A percentile compares a stretch with the other conserved stretches of the same genome.
Evolutionary conservation across 1,284 basidiomycete genomes (phyloP).

Genomic region (Rhodotorula sp.): DNA sequence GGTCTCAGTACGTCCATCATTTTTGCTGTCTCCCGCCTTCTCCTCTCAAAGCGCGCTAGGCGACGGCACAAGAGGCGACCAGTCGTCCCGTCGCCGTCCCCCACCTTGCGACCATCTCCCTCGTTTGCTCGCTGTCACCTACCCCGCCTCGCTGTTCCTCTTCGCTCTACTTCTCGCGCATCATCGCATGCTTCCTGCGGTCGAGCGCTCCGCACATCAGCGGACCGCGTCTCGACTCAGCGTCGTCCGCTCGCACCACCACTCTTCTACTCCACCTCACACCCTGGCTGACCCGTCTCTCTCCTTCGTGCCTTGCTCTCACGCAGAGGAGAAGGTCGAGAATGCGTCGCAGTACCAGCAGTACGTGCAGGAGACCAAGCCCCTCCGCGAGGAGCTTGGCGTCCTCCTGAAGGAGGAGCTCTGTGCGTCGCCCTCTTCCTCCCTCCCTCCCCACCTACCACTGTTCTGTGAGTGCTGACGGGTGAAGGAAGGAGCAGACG

Average conservation of each 20-base stretch:
- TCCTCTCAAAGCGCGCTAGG: too few relatives aligned
- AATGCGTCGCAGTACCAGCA: constrained; percentile 83
- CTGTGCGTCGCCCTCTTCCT: constrained; percentile 41
- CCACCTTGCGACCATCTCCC: too few relatives aligned
- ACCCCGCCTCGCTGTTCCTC: too few relatives aligned
- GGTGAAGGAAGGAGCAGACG: constrained; percentile 16
- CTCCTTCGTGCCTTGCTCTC: too few relatives aligned
- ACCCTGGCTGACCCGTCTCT: background rate
- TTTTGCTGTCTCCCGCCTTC: too few relatives aligned
- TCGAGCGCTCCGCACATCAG: too few relatives aligned
- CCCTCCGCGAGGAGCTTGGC: constrained; percentile 79
- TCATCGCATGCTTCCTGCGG: too few relatives aligned
- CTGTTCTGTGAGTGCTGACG: background rate
- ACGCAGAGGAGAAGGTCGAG: constrained; percentile 79
- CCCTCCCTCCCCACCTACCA: background rate
- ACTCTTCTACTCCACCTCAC: background rate
- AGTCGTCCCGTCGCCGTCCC: too few relatives aligned
- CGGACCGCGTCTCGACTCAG: background rate
- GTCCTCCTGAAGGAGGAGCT: constrained; percentile 58
- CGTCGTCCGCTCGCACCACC: background rate
- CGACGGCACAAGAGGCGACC: too few relatives aligned
- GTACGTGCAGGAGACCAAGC: constrained; percentile 83
- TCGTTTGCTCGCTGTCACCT: too few relatives aligned
- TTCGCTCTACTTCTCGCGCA: too few relatives aligned
- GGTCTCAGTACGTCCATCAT: constrained; percentile 40